A percentile compares a stretch with the other conserved stretches of the same genome.
Evolutionary conservation across 306 rosid genomes (phyloP).

Genomic region (Crotalaria pallida): DNA sequence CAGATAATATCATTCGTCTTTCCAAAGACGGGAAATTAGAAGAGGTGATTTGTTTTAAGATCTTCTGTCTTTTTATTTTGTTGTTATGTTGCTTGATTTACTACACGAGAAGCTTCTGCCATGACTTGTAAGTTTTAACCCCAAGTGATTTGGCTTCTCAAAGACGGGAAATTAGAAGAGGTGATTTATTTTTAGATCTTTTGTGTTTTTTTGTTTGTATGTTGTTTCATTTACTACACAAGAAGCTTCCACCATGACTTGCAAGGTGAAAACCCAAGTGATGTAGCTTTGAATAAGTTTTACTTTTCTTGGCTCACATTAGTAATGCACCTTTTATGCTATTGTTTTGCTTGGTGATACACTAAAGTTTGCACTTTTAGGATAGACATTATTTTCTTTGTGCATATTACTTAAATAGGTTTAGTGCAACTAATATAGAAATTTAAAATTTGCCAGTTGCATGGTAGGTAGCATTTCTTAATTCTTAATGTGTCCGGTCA

Average conservation of each 20-base stretch:
- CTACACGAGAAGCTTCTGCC: neutral
- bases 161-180: slow-evolving; percentile 67
- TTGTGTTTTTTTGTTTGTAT: neutral
- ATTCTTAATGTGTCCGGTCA: neutral
- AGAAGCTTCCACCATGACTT: neutral
- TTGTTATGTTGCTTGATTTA: neutral
- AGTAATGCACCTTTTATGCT: neutral
- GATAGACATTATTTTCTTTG: neutral
- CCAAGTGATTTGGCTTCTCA: neutral
- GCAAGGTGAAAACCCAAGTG: neutral
- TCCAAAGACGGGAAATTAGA: slow-evolving; percentile 66
- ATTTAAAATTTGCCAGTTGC: neutral
- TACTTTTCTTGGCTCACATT: neutral
- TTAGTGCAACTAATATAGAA: neutral
- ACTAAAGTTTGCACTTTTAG: neutral
- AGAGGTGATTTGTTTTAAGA: slow-evolving; percentile 48
- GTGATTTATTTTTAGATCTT: slow-evolving; percentile 42
- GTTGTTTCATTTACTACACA: neutral
- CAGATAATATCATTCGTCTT: slow-evolving; percentile 62
- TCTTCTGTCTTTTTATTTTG: neutral
- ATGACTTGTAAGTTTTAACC: slow-evolving; percentile 7
- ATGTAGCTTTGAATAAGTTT: neutral
- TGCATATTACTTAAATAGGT: neutral
- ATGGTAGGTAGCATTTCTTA: neutral
- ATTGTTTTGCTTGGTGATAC: neutral